Evolutionary conservation across 495 filamentous ascomycete genomes (phyloP).

Genomic region (Apodospora peruviana): DNA sequence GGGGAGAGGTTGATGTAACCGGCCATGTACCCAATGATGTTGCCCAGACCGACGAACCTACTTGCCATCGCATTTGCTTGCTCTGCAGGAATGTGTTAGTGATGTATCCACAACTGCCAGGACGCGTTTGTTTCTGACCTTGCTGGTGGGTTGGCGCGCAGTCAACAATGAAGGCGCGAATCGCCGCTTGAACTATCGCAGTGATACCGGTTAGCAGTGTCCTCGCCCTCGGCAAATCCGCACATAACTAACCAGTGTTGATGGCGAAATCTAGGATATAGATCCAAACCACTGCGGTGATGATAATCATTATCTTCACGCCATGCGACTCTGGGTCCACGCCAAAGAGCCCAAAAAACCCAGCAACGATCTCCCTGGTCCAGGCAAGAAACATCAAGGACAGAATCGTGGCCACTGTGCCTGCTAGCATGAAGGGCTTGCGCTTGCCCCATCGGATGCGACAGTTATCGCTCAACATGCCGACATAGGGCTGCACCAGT

Average conservation of each 20-base stretch:
- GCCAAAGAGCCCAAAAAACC: constrained; percentile 66
- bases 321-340: constrained; percentile 54
- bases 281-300: constrained; percentile 73
- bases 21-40: constrained; percentile 78
- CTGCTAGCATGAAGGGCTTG: constrained; percentile 82
- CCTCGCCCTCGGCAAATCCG: neutral
- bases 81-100: constrained; percentile 35
- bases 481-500: constrained; percentile 90
- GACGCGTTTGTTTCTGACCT: constrained; percentile 31
- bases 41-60: constrained; percentile 73
- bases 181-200: constrained; percentile 69
- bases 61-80: constrained; percentile 84
- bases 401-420: constrained; percentile 64
- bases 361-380: constrained; percentile 71
- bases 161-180: constrained; percentile 87
- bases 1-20: constrained; percentile 73
- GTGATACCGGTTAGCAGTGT: neutral
- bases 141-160: constrained; percentile 86
- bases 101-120: neutral
- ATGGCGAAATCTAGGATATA: constrained; percentile 87
- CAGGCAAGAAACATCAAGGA: constrained; percentile 74
- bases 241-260: constrained; percentile 66
- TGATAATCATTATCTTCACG: constrained; percentile 56
- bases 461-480: constrained; percentile 84
- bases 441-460: constrained; percentile 74